Conservation (phyloP, 352 stramenopile species). For the Phytopythium boreale region DNA sequence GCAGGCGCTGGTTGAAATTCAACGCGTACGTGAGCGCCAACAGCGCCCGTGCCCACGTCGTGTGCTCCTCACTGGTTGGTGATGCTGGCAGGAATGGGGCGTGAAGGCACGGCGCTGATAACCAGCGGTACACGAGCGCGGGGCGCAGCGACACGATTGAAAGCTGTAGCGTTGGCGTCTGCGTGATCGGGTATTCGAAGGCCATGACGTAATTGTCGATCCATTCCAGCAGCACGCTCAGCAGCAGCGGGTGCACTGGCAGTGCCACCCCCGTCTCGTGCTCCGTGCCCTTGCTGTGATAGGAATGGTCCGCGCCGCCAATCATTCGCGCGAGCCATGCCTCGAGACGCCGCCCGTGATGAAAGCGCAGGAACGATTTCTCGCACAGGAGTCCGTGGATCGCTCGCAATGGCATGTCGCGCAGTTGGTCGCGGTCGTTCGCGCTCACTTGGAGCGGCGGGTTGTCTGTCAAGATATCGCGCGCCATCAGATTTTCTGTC, state of each 20-base stretch:
- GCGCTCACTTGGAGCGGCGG: slow-evolving; percentile 27
- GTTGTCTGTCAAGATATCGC: slow-evolving; percentile 50
- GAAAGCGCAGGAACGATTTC: slow-evolving; percentile 64
- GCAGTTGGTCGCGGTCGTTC: slow-evolving; percentile 30
- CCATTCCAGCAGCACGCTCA: slow-evolving; percentile 59
- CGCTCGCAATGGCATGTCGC: slow-evolving; percentile 49
- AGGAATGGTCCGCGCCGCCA: slow-evolving; percentile 11
- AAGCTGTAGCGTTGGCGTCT: slow-evolving; percentile 52
- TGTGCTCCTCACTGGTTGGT: slow-evolving; percentile 12
- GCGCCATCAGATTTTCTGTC: slow-evolving; percentile 58
- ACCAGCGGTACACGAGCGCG: slow-evolving; percentile 34
- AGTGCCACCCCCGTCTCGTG: slow-evolving; percentile 12
- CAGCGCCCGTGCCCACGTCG: slow-evolving; percentile 32
- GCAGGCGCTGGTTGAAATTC: slow-evolving; percentile 68
- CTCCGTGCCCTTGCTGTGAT: slow-evolving; percentile 5
- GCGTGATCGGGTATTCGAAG: slow-evolving; percentile 66
- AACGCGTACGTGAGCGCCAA: slow-evolving; percentile 55
- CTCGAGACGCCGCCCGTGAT: slow-evolving; percentile 51
- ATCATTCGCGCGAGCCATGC: slow-evolving; percentile 47
- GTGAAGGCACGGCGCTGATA: slow-evolving; percentile 23
- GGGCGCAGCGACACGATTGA: slow-evolving; percentile 57
- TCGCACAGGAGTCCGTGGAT: slow-evolving; percentile 56
- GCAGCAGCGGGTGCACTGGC: slow-evolving; percentile 50
- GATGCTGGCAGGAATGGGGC: background rate
- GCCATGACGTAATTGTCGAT: slow-evolving; percentile 78